Conservation (phyloP, 441 rosid species). For the Flueggea neowawraea region DNA sequence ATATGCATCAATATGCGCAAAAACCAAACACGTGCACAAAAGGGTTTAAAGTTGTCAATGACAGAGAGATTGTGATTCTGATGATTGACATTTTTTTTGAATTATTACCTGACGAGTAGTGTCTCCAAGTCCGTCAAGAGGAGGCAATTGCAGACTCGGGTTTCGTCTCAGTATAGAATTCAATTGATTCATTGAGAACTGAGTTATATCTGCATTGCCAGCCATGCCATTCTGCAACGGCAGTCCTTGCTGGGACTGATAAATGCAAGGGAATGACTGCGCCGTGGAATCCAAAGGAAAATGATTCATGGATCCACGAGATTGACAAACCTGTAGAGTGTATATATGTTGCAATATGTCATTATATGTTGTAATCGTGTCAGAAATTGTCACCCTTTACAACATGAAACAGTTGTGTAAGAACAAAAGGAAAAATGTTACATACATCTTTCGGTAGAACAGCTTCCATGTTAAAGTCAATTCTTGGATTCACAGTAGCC, state of each 20-base stretch:
- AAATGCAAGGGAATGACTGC: slow-evolving; percentile 38
- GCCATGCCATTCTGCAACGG: slow-evolving; percentile 24
- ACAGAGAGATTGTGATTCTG: too few species aligned
- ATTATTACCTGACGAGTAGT: slow-evolving; percentile 41
- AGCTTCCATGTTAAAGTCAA: slow-evolving; percentile 51
- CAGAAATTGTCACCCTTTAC: background rate
- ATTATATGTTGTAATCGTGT: background rate
- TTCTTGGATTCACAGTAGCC: slow-evolving; percentile 70
- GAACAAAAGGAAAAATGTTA: background rate
- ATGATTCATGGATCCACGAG: slow-evolving; percentile 37
- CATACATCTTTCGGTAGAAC: slow-evolving; percentile 64
- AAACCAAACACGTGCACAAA: too few species aligned
- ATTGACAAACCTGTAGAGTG: slow-evolving; percentile 43
- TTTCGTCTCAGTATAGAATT: slow-evolving; percentile 20
- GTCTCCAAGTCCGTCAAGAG: slow-evolving; percentile 34
- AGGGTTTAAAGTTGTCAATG: too few species aligned
- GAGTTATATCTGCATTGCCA: slow-evolving; percentile 26
- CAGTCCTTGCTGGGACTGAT: slow-evolving; percentile 42
- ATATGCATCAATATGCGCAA: too few species aligned
- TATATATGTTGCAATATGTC: background rate
- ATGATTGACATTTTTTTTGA: background rate
- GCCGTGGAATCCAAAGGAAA: slow-evolving; percentile 45
- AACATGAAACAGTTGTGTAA: background rate
- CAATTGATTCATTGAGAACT: slow-evolving; percentile 26
- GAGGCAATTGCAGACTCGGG: slow-evolving; percentile 30